These are phyloP conservation scores for Calonectria multiphialidica DNA, from an alignment of 2,329 filamentous ascomycete species.

Conservation along the genomic window DNA sequence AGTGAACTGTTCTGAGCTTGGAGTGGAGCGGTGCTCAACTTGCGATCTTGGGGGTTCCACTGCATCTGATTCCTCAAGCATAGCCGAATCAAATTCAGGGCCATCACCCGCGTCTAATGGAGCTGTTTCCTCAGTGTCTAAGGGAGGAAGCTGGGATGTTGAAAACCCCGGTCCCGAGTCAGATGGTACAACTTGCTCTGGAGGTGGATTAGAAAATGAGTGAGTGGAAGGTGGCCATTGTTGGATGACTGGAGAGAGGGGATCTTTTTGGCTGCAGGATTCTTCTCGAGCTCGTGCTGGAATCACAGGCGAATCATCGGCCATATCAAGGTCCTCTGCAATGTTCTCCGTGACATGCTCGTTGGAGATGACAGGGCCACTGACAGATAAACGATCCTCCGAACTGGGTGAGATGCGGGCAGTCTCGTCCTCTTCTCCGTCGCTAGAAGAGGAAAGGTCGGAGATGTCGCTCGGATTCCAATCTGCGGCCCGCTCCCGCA, in stretches of 20 bases:
- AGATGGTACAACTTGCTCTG: neutral
- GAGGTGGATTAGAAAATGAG: neutral
- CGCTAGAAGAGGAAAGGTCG: neutral
- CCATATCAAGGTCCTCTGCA: neutral
- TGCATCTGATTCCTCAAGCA: neutral
- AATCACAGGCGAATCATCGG: neutral
- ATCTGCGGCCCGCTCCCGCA: slow-evolving; percentile 4
- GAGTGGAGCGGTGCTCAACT: neutral
- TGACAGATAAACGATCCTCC: neutral
- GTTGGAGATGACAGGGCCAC: neutral
- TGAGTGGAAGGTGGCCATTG: neutral
- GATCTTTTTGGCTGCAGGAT: neutral
- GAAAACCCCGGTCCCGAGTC: neutral
- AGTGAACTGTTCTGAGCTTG: neutral
- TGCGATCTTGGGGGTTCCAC: no score
- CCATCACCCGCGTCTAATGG: neutral
- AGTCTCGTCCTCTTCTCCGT: neutral
- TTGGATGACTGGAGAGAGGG: neutral
- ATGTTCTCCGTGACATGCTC: neutral
- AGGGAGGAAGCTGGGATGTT: neutral
- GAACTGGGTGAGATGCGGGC: neutral
- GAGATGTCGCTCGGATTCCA: slow-evolving; percentile 3
- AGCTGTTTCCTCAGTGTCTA: neutral
- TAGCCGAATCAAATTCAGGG: neutral
- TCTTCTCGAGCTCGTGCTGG: neutral